A percentile compares a stretch with the other conserved stretches of the same genome.
phyloP scores from a whole-genome alignment of 257 asterid species.

The Ajuga chamaepitys region DNA sequence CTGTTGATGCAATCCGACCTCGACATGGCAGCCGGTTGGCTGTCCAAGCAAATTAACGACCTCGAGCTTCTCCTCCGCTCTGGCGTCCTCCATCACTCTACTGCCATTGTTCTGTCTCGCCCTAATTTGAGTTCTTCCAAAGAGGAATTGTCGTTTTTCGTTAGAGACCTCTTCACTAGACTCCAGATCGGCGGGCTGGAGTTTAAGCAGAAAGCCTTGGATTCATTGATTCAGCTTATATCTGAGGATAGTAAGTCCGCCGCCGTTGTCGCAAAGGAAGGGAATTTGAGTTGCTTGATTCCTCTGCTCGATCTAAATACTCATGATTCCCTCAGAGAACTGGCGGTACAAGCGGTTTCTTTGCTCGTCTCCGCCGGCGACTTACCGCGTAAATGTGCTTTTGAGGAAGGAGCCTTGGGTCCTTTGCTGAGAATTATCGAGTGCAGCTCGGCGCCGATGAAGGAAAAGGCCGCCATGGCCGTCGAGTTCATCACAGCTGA shows the following conservation, averaged over 20 bases:
- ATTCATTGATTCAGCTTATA: constrained; percentile 55
- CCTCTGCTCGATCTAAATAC: constrained; percentile 51
- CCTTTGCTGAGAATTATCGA: constrained; percentile 73
- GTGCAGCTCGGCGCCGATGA: constrained; percentile 54
- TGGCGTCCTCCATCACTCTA: constrained; percentile 83
- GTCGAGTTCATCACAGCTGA: constrained; percentile 78
- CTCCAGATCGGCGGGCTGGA: constrained; percentile 90
- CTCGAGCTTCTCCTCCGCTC: constrained; percentile 76
- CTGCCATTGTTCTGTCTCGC: constrained; percentile 82
- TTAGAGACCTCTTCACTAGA: constrained; percentile 70
- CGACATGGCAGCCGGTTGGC: constrained; percentile 86
- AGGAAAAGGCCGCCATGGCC: constrained; percentile 85
- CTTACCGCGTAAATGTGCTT: constrained; percentile 59
- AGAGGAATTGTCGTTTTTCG: constrained; percentile 55
- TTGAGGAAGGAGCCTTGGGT: constrained; percentile 91
- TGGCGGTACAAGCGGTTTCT: constrained; percentile 67
- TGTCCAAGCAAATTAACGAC: constrained; percentile 56
- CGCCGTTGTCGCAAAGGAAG: constrained; percentile 51
- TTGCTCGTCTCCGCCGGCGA: constrained; percentile 57
- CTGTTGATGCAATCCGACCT: constrained; percentile 97
- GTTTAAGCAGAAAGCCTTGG: constrained; percentile 82
- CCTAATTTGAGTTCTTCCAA: constrained; percentile 48
- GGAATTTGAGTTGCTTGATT: constrained; percentile 50
- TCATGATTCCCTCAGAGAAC: constrained; percentile 42
- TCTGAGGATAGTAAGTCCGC: constrained; percentile 60